Base-by-base conservation (phyloP, 2,329 filamentous ascomycete genomes). In the Purpureocillium lavendulum region DNA sequence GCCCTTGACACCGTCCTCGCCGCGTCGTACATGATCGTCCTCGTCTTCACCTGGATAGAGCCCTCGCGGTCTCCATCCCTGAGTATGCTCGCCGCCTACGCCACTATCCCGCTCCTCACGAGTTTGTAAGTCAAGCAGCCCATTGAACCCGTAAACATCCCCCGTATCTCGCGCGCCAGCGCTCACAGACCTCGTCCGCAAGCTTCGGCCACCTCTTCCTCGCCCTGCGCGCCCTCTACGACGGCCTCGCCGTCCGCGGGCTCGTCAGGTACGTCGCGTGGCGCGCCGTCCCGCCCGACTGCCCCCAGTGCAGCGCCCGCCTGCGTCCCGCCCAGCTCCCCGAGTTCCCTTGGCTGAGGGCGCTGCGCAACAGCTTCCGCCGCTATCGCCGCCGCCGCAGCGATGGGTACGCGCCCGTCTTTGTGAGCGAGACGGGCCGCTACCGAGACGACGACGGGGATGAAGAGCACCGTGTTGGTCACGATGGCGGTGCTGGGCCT, bases 61-160 rank as follows among this genome's bases (percentile, higher is more conserved):
- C 50, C 50, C 13, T 43, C 49, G 7, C 36, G 41, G 10, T 50
- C 52, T 21, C 49, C 57, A 3, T 52, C 57, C 38, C 43, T 64
- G 36, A 59, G 55, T 31, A 65, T 66, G 62, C 53, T 68, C 26
- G 62, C 62, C 30, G 59, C 64, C 11, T 68, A 67, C 45, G 57
- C 58, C 10, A 67, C 65, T 3, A 56, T 68, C 14, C 65, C 64
- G 30, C 51, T 67, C 33, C 46, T 67, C 21, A 40, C 59, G 28
- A 66, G 60, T 46, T 65, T 66, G 65, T 67, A 52, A 45, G 60
- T 48, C 14, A 9, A 7, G 3, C 7, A 10, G 4, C 15, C n/a
- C 31, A 17, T 14, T 7, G 18, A 5, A 2, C 7, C 14, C 4
- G 4, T 15, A 4, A 2, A 13, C 30, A 24, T 11, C 26, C 32